Evolutionary conservation across 139 green algal species (phyloP).

Genomic region (Micractinium sp.): DNA sequence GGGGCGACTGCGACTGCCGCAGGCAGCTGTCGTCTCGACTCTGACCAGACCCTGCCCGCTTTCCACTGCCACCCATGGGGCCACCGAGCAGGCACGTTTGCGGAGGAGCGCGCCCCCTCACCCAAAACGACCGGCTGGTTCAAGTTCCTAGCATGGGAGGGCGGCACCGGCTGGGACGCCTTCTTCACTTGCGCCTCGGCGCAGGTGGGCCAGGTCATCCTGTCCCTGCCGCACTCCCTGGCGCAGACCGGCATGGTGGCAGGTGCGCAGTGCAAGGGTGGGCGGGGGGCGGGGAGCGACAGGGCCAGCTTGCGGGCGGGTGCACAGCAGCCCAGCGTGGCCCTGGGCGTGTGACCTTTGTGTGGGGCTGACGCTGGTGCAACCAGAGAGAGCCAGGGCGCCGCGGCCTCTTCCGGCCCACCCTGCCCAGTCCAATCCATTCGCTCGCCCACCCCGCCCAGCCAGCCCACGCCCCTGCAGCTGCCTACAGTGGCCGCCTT

Average conservation of each 20-base stretch:
- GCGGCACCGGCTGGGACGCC: slow-evolving; percentile 35
- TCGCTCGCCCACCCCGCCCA: not conserved
- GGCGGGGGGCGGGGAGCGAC: no score
- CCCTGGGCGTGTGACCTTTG: no score
- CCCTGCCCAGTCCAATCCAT: not conserved
- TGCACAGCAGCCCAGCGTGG: no score
- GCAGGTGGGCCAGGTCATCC: slow-evolving; percentile 43
- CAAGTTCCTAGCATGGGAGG: slow-evolving; percentile 27
- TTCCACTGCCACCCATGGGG: not conserved
- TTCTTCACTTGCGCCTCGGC: slow-evolving; percentile 29
- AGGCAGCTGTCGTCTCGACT: no score
- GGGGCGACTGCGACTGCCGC: no score
- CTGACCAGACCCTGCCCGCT: no score
- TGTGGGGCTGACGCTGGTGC: no score
- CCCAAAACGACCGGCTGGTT: slow-evolving; percentile 7
- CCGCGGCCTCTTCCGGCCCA: no score
- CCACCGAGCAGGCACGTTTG: not conserved
- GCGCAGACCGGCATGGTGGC: slow-evolving; percentile 34
- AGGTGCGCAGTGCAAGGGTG: not conserved
- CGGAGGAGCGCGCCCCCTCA: not conserved
- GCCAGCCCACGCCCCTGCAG: not conserved
- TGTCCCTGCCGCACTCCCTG: slow-evolving; percentile 40
- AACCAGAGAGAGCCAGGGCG: no score
- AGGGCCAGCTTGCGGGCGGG: not conserved
- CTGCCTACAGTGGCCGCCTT: not conserved